Base-by-base conservation (phyloP, 2,329 filamentous ascomycete species). In the Fusarium torulosum region DNA sequence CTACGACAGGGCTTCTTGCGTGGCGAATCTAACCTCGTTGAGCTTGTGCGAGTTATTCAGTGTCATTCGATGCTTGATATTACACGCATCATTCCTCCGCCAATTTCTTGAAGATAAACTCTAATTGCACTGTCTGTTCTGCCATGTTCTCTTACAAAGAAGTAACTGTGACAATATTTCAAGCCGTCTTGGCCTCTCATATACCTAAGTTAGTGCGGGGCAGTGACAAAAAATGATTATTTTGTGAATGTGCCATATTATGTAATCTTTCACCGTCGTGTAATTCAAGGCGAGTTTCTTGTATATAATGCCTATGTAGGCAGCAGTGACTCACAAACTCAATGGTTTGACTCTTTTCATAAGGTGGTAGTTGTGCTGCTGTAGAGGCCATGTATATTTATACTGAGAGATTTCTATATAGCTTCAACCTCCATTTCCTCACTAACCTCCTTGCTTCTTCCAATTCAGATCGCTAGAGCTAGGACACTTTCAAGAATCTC, bases 401-500 rank as follows among this genome's bases (percentile, higher is more conserved):
- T 17, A 29, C 23, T 19, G 31, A 27, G 10, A n/a, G 10, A 7
- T n/a, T 33, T 19, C 6, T 9, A 25, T 25, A 19, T 8, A 33
- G 20, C 21, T 37, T 13, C 25, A 41, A 45, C 21, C 3, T 27
- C 7, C 21, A 25, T 17, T 20, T 17, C 23, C 10, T 29, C 37
- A 15, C 14, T 27, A 29, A 27, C 19, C 9, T 10, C 10, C 6
- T 37, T 19, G 7, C 15, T 13, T 27, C 67, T 61, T 19, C 23
- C 13, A 11, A 10, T 31, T 57, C 25, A 89, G 19, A 88, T 63
- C 6, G 82, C 82, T 19, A 85, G 83, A 13, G 81, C 76, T 21
- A 89, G 74, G 44, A 85, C 83, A 68, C 85, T 85, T 53, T 84
- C 81, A 31, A 90, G 69, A 37, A 89, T 81, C 11, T 81, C 77